Base-by-base conservation (phyloP, 164 flowering plant species). In the Paratinospora sagittata region DNA sequence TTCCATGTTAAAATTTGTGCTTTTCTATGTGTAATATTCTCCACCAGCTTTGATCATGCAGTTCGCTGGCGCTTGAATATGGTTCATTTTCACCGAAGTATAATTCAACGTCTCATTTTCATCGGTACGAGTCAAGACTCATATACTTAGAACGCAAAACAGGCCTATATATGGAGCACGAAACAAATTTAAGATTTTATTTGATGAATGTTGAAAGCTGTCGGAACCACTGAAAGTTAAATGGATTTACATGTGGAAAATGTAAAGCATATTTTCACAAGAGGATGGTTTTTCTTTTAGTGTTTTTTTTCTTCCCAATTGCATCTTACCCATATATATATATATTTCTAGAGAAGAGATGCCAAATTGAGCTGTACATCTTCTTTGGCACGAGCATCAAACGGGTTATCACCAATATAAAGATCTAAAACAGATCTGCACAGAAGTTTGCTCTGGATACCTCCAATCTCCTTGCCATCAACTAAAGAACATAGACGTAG, bases 391-490 rank as follows among this genome's bases (percentile, higher is more conserved):
- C 81, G 77, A 72, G 67, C 78, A 78, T 93, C 97, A 73, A 91
- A 91, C 69, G 98, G 89, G 24, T 90, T 90, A 57, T 90, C 88
- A 2, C 98, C 98, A 47, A 93, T 85, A 67, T 91, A 90, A 37
- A 90, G 82, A 78, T 93, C 98, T 11, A 93, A 78, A 65, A 93
- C 74, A 13, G 97, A 89, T n/a, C 76, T 76, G 63, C 97, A 91
- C 60, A 93, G 73, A 34, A 90, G 85, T 79, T 88, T 84, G 89
- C 97, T 91, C 81, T 89, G 83, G 55, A 93, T 84, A 75, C 87
- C 81, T 65, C 97, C 96, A 27, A 88, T 86, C 75, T 89, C 93
- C 75, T 83, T 82, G 34, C 97, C 97, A 82, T 93, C 92, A 86
- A 93, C 98, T 91, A 47, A 83, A 21, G 10, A 74, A n/a, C n/a